These are phyloP conservation scores for Lumnitzera littorea DNA, from an alignment of 345 rosid species.

Conservation along the genomic window DNA sequence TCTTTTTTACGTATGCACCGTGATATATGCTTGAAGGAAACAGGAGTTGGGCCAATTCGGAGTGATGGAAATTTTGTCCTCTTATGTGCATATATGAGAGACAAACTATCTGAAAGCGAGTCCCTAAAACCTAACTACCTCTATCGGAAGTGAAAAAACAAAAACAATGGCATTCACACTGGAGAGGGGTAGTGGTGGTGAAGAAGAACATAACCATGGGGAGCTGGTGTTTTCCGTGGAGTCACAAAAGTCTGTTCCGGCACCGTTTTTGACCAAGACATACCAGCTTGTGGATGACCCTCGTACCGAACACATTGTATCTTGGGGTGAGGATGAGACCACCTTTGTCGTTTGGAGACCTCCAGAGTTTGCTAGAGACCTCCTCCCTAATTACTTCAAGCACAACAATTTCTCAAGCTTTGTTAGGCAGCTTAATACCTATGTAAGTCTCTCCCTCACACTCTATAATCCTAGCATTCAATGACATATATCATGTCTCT, in stretches of 20 bases:
- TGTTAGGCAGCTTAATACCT: constrained; percentile 45
- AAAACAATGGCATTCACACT: constrained; percentile 11
- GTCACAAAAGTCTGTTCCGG: constrained; percentile 33
- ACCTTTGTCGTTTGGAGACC: constrained; percentile 57
- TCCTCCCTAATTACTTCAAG: constrained; percentile 46
- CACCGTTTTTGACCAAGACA: constrained; percentile 55
- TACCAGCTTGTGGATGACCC: constrained; percentile 56
- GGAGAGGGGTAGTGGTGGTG: constrained; percentile 5
- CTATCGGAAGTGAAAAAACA: neutral
- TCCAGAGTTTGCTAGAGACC: constrained; percentile 49
- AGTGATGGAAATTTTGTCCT: too few species aligned
- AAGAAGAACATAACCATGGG: constrained; percentile 7
- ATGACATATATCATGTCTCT: too few species aligned
- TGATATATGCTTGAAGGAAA: too few species aligned
- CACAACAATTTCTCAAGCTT: constrained; percentile 57
- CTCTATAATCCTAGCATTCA: neutral
- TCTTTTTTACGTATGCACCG: too few species aligned
- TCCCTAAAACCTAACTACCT: too few species aligned
- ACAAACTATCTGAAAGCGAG: too few species aligned
- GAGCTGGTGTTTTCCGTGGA: constrained; percentile 25
- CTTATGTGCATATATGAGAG: too few species aligned
- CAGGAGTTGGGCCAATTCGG: too few species aligned
- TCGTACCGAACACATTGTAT: constrained; percentile 47
- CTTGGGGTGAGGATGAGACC: constrained; percentile 47
- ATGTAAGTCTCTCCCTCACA: constrained; percentile 18